Conservation (phyloP, 1,284 basidiomycete genomes). For the Cutaneotrichosporon cyanovorans region DNA sequence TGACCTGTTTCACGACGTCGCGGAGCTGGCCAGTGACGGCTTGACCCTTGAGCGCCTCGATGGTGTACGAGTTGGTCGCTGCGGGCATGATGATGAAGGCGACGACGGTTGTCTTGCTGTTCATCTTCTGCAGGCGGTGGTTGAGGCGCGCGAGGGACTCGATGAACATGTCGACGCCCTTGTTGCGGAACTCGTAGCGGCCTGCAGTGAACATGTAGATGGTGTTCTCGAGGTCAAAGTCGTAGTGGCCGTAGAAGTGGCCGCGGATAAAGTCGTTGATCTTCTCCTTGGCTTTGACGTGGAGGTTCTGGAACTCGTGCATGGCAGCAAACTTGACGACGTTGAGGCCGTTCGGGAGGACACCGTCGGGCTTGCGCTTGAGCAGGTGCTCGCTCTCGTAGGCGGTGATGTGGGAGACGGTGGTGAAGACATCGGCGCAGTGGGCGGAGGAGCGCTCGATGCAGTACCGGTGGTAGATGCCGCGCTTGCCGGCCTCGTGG, state of each 20-base stretch:
- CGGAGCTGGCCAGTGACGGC: slow-evolving; percentile 93
- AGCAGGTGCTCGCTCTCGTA: slow-evolving; percentile 93
- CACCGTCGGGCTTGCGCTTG: slow-evolving; percentile 92
- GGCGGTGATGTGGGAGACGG: slow-evolving; percentile 94
- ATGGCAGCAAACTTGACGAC: slow-evolving; percentile 93
- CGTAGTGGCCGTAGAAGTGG: slow-evolving; percentile 96
- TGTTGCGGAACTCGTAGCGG: slow-evolving; percentile 97
- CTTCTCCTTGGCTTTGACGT: slow-evolving; percentile 85
- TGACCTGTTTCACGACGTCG: slow-evolving; percentile 91
- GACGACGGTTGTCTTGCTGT: slow-evolving; percentile 75
- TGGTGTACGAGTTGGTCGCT: slow-evolving; percentile 88
- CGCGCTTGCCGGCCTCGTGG: slow-evolving; percentile 96
- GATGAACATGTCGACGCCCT: slow-evolving; percentile 99
- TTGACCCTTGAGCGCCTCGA: slow-evolving; percentile 96
- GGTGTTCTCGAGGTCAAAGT: slow-evolving; percentile 93
- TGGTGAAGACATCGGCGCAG: slow-evolving; percentile 96
- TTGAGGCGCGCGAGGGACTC: slow-evolving; percentile 91
- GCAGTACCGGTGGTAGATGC: slow-evolving; percentile 84
- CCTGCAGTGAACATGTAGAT: slow-evolving; percentile 99
- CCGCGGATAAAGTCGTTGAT: slow-evolving; percentile 96
- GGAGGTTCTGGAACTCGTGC: slow-evolving; percentile 96
- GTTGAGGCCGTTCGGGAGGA: slow-evolving; percentile 95
- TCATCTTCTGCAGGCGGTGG: slow-evolving; percentile 72
- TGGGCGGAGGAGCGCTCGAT: slow-evolving; percentile 91
- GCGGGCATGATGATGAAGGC: slow-evolving; percentile 99